A percentile compares a stretch with the other conserved stretches of the same genome.
Evolutionary conservation across 805 yeast species (phyloP).

Genomic region (Candida lessepsii): DNA sequence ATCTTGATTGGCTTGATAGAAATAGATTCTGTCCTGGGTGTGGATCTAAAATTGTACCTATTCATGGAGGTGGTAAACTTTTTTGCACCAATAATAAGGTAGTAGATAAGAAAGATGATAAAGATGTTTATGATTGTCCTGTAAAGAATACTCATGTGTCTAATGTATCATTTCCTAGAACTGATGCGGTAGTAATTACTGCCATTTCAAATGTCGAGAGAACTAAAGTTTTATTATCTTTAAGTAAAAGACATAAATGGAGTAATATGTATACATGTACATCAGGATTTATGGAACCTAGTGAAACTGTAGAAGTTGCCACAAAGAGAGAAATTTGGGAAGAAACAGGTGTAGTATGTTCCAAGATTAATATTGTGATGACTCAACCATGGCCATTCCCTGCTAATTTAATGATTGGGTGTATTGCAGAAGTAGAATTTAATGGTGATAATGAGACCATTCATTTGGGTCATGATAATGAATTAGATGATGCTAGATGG

Average conservation of each 20-base stretch:
- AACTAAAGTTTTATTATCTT: conserved; percentile 65
- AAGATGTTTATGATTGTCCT: conserved; percentile 30
- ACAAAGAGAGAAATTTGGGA: conserved; percentile 91
- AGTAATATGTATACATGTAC: conserved; percentile 72
- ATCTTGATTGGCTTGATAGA: conserved; percentile 77
- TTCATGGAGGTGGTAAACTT: conserved; percentile 67
- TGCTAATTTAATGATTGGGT: conserved; percentile 89
- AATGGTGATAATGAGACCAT: conserved; percentile 64
- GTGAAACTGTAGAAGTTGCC: conserved; percentile 87
- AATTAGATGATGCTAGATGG: conserved; percentile 85
- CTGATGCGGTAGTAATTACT: conserved; percentile 85
- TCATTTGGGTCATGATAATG: conserved; percentile 79
- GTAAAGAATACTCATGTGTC: conserved; percentile 48
- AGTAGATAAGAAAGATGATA: conserved; percentile 13
- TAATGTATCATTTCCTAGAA: conserved; percentile 86
- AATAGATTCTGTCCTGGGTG: conserved; percentile 85
- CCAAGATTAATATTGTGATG: conserved; percentile 56
- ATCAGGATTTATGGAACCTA: conserved; percentile 96
- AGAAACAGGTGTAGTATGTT: conserved; percentile 80
- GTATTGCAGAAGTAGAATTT: conserved; percentile 74
- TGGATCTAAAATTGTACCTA: conserved; percentile 60
- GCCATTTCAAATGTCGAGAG: conserved; percentile 67
- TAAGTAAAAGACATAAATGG: conserved; percentile 58
- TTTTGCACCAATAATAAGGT: conserved; percentile 38
- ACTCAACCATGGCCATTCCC: conserved; percentile 99